Conservation (phyloP, 768 basidiomycete genomes). For the Daedaleopsis nitida region DNA sequence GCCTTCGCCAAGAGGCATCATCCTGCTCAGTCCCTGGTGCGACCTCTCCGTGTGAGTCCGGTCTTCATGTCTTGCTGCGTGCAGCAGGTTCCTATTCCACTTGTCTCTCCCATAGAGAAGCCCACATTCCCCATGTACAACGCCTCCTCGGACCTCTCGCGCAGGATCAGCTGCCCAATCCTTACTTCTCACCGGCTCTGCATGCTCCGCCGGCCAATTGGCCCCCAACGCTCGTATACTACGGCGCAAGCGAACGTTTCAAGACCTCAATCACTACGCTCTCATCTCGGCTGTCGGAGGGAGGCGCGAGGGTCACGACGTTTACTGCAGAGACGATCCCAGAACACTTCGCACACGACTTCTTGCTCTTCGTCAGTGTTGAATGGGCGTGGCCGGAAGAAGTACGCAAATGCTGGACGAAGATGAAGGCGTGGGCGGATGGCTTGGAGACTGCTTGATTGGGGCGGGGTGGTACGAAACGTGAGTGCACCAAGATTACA, state of each 20-base stretch:
- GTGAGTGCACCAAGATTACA: background rate
- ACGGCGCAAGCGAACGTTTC: constrained; percentile 9
- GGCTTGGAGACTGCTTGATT: background rate
- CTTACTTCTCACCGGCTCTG: constrained; percentile 15
- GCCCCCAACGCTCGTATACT: constrained; percentile 16
- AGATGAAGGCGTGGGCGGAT: constrained; percentile 6
- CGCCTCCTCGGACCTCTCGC: constrained; percentile 3
- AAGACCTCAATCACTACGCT: constrained; percentile 4
- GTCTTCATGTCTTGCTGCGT: too few species aligned
- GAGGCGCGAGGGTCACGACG: background rate
- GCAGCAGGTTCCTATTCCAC: too few species aligned
- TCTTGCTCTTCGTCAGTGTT: constrained; percentile 10
- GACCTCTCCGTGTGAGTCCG: constrained; percentile 10
- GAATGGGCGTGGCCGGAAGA: constrained; percentile 9
- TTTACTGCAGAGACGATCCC: constrained; percentile 7
- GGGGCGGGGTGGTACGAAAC: background rate
- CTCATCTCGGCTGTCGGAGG: background rate
- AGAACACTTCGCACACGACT: constrained; percentile 13
- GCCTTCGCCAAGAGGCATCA: constrained; percentile 6
- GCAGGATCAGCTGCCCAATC: background rate
- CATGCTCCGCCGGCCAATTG: constrained; percentile 6
- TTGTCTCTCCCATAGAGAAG: background rate
- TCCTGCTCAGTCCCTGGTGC: constrained; percentile 18
- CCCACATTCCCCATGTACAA: background rate
- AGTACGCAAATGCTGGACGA: constrained; percentile 11